Percentiles rank a stretch among this genome's conserved stretches.
phyloP scores from a whole-genome alignment of 225 moss, liverwort and hornwort genomes.

The Antitrichia curtipendula region DNA sequence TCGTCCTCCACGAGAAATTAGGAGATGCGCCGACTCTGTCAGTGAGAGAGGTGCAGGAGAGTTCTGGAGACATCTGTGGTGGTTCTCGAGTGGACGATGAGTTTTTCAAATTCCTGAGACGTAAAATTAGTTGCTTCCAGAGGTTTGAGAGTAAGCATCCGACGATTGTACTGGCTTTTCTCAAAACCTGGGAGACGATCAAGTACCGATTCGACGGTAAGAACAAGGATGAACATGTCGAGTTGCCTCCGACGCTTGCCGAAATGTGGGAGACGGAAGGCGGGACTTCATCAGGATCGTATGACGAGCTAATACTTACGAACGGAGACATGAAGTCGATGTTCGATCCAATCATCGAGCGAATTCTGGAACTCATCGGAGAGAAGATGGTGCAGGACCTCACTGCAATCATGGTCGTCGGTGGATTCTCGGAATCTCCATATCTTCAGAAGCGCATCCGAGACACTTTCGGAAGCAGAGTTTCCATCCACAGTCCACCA shows the following conservation, averaged over 20 bases:
- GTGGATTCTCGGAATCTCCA: background rate
- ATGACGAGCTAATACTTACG: background rate
- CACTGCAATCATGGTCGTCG: background rate
- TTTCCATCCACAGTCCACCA: background rate
- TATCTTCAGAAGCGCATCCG: background rate
- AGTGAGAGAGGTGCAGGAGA: slow-evolving; percentile 8
- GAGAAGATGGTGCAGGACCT: background rate
- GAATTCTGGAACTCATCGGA: background rate
- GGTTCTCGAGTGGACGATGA: slow-evolving; percentile 21
- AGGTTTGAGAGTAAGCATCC: background rate
- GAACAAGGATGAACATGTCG: background rate
- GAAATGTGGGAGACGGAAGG: background rate
- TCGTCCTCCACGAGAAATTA: slow-evolving; percentile 9
- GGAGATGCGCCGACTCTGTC: background rate
- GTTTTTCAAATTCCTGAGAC: background rate
- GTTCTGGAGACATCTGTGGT: slow-evolving; percentile 32
- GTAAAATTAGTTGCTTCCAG: slow-evolving; percentile 16
- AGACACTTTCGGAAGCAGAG: background rate
- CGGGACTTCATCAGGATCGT: background rate
- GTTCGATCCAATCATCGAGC: background rate
- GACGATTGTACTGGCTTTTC: background rate
- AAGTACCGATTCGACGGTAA: background rate
- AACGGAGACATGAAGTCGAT: background rate
- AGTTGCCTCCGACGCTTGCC: background rate
- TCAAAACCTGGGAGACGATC: background rate